Evolutionary conservation across 2,329 filamentous ascomycete genomes (phyloP).

Genomic region (Neonectria hederae): DNA sequence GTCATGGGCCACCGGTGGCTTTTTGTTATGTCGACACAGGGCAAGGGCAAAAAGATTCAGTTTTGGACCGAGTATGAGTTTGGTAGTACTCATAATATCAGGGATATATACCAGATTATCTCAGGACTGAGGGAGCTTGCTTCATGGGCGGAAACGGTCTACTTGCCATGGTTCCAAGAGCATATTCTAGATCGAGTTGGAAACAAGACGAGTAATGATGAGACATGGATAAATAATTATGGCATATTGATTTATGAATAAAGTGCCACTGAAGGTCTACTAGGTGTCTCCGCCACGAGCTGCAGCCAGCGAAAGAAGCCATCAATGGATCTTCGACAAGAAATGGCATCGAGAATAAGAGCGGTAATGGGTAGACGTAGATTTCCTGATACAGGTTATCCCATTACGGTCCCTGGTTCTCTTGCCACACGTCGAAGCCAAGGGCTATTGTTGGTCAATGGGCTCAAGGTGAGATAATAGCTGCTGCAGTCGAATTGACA

Average conservation of each 20-base stretch:
- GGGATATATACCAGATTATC: background rate
- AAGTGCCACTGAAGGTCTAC: too few species aligned
- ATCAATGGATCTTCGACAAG: too few species aligned
- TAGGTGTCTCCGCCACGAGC: too few species aligned
- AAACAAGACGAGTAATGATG: background rate
- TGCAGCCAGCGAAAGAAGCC: too few species aligned
- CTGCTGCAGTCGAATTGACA: too few species aligned
- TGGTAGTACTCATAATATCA: background rate
- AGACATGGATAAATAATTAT: background rate
- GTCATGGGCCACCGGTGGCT: conserved; percentile 5
- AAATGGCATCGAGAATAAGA: too few species aligned
- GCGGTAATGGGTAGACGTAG: too few species aligned
- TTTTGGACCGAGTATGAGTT: background rate
- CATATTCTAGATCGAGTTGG: conserved; percentile 4
- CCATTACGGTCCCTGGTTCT: too few species aligned
- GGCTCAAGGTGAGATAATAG: too few species aligned
- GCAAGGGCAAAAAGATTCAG: background rate
- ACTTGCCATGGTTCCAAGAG: conserved; percentile 16
- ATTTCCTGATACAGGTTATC: too few species aligned
- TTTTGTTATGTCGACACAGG: background rate
- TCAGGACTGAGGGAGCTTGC: background rate
- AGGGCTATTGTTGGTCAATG: too few species aligned
- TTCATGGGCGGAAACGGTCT: conserved; percentile 10
- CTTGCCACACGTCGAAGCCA: too few species aligned
- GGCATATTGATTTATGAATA: background rate